These are phyloP conservation scores for Annulohypoxylon stygium DNA, from an alignment of 495 filamentous ascomycete genomes.

Conservation along the genomic window DNA sequence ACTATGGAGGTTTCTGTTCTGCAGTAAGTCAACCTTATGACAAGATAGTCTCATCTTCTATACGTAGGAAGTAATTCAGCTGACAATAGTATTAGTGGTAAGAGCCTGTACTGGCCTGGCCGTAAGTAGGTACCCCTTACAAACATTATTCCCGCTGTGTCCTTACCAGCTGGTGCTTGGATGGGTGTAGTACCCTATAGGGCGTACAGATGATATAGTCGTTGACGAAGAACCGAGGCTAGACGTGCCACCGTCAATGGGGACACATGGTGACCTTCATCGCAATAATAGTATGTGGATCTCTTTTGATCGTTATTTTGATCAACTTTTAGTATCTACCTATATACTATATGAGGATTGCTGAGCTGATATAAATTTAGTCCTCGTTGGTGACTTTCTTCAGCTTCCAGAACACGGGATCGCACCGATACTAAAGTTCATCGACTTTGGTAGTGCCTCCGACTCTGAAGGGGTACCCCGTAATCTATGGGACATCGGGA, in stretches of 20 bases:
- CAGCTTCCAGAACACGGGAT: slow-evolving; percentile 19
- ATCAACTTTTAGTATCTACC: neutral
- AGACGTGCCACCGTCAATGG: neutral
- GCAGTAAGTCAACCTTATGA: slow-evolving; percentile 26
- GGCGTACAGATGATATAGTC: neutral
- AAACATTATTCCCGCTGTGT: neutral
- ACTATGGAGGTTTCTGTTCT: slow-evolving; percentile 37
- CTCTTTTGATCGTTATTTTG: too few species aligned
- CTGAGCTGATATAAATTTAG: slow-evolving; percentile 11
- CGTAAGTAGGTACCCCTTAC: slow-evolving; percentile 15
- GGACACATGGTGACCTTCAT: neutral
- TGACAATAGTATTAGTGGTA: slow-evolving; percentile 28
- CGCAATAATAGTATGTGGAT: too few species aligned
- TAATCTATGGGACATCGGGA: slow-evolving; percentile 1
- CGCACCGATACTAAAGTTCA: slow-evolving; percentile 33
- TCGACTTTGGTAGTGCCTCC: slow-evolving; percentile 30
- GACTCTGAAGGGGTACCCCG: neutral
- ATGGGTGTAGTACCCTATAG: slow-evolving; percentile 17
- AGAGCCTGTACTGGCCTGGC: slow-evolving; percentile 26
- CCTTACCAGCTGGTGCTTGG: neutral
- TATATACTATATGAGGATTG: neutral
- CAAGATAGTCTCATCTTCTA: neutral
- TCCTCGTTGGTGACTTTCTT: slow-evolving; percentile 23
- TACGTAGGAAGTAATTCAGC: neutral
- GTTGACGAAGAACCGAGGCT: neutral